Percentiles rank a stretch among this genome's conserved stretches.
Conservation (phyloP, 768 basidiomycete genomes). For the Lentinus tigrinus region DNA sequence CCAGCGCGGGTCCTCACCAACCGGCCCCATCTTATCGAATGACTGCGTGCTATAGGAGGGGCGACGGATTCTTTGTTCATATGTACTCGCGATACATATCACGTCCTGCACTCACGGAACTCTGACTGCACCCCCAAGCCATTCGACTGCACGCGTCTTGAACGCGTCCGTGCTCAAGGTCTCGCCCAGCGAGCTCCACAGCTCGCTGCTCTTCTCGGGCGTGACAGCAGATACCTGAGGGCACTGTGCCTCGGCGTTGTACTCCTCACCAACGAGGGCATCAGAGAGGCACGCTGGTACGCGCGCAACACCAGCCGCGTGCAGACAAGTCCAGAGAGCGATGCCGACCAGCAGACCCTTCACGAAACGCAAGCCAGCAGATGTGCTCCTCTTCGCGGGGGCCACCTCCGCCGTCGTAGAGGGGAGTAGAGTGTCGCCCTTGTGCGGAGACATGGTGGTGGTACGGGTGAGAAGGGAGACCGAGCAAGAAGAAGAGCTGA, state of each 20-base stretch:
- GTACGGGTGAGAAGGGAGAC: background rate
- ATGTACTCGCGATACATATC: background rate
- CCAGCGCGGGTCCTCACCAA: conserved; percentile 50
- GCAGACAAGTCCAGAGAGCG: conserved; percentile 1
- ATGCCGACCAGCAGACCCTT: conserved; percentile 11
- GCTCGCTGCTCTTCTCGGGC: conserved; percentile 32
- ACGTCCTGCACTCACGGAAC: conserved; percentile 35
- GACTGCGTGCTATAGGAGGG: conserved; percentile 43
- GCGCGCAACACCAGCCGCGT: background rate
- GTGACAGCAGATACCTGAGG: conserved; percentile 34
- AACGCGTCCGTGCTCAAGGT: conserved; percentile 36
- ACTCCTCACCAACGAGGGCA: background rate
- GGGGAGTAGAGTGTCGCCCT: conserved; percentile 1
- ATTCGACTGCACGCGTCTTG: conserved; percentile 25
- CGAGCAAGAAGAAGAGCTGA: background rate
- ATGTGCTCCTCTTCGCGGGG: conserved; percentile 1
- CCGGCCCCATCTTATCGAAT: conserved; percentile 46
- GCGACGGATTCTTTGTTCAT: background rate
- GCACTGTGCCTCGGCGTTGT: conserved; percentile 25
- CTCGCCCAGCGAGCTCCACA: conserved; percentile 34
- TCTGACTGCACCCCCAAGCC: conserved; percentile 24
- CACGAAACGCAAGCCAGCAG: conserved; percentile 2
- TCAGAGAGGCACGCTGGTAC: background rate
- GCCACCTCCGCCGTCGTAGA: background rate
- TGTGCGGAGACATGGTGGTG: conserved; percentile 14